Evolutionary conservation across 176 grass and related monocot species (phyloP), one percentile per base, ranked within the genome.

Genomic region (Rhipidocladum racemiflorum): DNA sequence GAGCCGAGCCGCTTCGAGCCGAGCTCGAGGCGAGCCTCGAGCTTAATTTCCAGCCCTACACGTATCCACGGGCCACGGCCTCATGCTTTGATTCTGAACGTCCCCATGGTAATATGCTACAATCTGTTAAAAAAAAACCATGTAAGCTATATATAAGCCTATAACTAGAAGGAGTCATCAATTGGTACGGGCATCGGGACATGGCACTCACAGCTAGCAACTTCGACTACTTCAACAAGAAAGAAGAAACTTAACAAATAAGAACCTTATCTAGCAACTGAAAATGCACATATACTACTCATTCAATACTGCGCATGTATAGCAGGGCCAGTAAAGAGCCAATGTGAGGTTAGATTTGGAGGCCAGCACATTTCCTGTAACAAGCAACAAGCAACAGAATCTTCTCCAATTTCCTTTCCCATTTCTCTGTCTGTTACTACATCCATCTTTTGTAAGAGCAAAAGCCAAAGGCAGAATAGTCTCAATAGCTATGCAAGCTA

Each of bases 401-500:
- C 64, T 49, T 44, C 35, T 35, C 68, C 15, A 57, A 4, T 11
- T 74, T 50, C 65, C 38, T 44, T 55, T 35, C 75, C 21, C 36
- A 2, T 11, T 74, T 38, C 23, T 63, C 9, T 32, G 21, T 59
- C 17, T 27, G 57, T 28, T 60, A n/a, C 56, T 34, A 34, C 32
- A 34, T 59, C 7, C 1, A 59, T 59, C n/a, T 61, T 87, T 72
- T 55, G 56, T 27, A 65, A 66, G 45, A 43, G 20, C 72, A 64
- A 83, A 83, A 77, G 72, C 65, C 72, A 77, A 71, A 54, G 28
- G 55, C 12, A 53, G 32, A 61, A 44, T 21, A 27, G 16, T n/a
- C 8, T 2, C 24, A 43, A 35, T 34, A 46, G 35, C n/a, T 57
- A 24, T 57, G 54, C n/a, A 57, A 20, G 35, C 38, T 48, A 75